These are phyloP conservation scores for Akanthomyces dipterigenus DNA, from an alignment of 2,329 filamentous ascomycete species.

Conservation along the genomic window DNA sequence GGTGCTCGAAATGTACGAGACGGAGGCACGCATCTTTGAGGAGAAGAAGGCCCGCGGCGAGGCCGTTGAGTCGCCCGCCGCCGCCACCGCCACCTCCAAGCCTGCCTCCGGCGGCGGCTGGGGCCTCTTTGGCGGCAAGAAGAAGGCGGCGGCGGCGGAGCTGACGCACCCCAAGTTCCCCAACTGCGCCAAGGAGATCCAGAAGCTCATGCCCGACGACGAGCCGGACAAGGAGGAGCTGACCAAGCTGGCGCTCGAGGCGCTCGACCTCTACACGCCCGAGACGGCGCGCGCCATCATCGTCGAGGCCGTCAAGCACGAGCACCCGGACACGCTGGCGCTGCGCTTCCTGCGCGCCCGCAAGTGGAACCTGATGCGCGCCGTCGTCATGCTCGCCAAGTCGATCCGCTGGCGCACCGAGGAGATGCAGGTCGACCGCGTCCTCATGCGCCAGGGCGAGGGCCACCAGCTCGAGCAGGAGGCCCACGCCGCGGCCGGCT, in stretches of 20 bases:
- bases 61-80: conserved; percentile 15
- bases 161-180: conserved; percentile 40
- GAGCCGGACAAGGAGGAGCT: conserved; percentile 82
- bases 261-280: conserved; percentile 63
- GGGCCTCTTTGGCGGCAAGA: conserved; percentile 24
- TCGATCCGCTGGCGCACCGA: conserved; percentile 79
- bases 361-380: conserved; percentile 86
- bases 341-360: conserved; percentile 71
- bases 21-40: conserved; percentile 16
- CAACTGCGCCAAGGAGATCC: conserved; percentile 24
- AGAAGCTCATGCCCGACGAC: conserved; percentile 37
- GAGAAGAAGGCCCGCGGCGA: conserved; percentile 20
- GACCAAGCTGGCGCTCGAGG: conserved; percentile 71
- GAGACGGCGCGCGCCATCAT: conserved; percentile 69
- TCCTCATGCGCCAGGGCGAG: conserved; percentile 69
- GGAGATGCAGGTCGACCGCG: conserved; percentile 76
- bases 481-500: conserved; percentile 38
- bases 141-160: conserved; percentile 47
- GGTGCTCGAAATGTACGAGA: conserved; percentile 54
- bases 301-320: conserved; percentile 85
- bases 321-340: conserved; percentile 75
- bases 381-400: conserved; percentile 80
- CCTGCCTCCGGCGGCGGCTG: not conserved
- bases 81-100: not conserved
- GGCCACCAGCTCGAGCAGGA: conserved; percentile 51